Base-by-base conservation (phyloP, 2,329 filamentous ascomycete species). In the Neurospora sp. region DNA sequence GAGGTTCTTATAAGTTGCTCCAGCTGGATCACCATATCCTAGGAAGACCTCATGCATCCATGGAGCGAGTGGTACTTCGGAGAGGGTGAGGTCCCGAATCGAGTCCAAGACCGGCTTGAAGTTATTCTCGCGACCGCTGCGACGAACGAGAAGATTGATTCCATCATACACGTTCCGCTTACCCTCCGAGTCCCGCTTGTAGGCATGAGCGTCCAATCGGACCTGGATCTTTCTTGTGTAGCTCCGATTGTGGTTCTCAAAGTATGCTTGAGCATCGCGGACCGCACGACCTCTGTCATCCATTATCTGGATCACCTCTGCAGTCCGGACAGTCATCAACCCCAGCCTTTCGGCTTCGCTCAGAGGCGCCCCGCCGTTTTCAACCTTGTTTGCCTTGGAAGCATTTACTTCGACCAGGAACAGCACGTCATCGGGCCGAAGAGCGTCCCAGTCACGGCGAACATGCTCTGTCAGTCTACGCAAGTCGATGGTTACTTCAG, bases 21-120 rank as follows among this genome's bases (percentile, higher is more conserved):
- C 90, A 38, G 93, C 87, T 70, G 96, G 95, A 79, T 99, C 94
- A 66, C 96, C 96, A 78, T 97, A 98, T 3, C 96, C 96, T n/a
- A 99, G 83, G 79, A 98, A 99, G 10, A 98, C 95, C 74, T 98
- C 96, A 76, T 97, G 93, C 62, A 99, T 84, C 96, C 96, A 99
- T 2, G 90, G 87, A 15, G 96, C 93, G 69, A 98, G 85, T 7
- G 92, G 91, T 23, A 95, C 90, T 75, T 97, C 92, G 0, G 93
- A 93, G 40, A 97, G 84, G 1, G 93, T 91, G 38, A 99, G 86
- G 73, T 89, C 92, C 77, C 91, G 92, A 77, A 99, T 96, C 1
- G 94, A 97, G 76, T 97, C 92, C 42, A 99, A 84, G 10, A 99
- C 90, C 10, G 94, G 90, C 77, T 93, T 96, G 84, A 99, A 99